phyloP scores from a whole-genome alignment of 306 rosid species.

The Parietaria judaica region DNA sequence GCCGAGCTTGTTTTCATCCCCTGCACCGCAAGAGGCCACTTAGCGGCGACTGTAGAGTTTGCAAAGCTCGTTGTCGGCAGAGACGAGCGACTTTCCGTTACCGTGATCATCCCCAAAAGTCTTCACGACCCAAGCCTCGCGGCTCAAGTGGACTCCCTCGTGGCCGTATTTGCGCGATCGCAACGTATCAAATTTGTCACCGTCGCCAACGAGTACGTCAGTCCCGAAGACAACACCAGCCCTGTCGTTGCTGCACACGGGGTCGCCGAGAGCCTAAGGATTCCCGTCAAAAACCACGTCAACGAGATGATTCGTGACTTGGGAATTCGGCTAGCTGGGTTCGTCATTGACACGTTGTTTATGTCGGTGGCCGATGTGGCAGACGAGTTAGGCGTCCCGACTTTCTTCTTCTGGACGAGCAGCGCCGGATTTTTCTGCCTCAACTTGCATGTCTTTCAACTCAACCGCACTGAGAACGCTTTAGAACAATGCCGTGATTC shows the following conservation, averaged over 20 bases:
- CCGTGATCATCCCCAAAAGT: slow-evolving; percentile 24
- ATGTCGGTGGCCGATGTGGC: slow-evolving; percentile 16
- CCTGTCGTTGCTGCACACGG: slow-evolving; percentile 6
- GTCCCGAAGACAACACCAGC: slow-evolving; percentile 8
- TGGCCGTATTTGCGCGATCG: neutral
- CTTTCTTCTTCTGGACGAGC: slow-evolving; percentile 11
- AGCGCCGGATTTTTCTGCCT: slow-evolving; percentile 12
- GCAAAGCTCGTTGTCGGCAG: slow-evolving; percentile 40
- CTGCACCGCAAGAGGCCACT: slow-evolving; percentile 31
- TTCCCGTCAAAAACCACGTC: slow-evolving; percentile 5
- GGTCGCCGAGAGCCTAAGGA: slow-evolving; percentile 17
- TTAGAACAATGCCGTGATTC: neutral
- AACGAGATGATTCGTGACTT: neutral
- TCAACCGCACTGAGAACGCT: neutral
- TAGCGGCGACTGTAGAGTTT: slow-evolving; percentile 30
- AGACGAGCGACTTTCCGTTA: slow-evolving; percentile 28
- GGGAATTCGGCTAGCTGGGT: slow-evolving; percentile 3
- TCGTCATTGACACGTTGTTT: slow-evolving; percentile 10
- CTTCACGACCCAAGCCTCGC: slow-evolving; percentile 15
- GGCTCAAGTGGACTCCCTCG: slow-evolving; percentile 20
- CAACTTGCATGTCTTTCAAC: slow-evolving; percentile 7
- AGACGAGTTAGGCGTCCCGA: slow-evolving; percentile 21
- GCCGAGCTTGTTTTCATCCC: slow-evolving; percentile 47
- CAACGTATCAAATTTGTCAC: slow-evolving; percentile 23
- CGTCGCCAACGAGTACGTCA: slow-evolving; percentile 20